These are phyloP conservation scores for Fusarium brachygibbosum DNA, from an alignment of 2,329 filamentous ascomycete species.

Conservation along the genomic window DNA sequence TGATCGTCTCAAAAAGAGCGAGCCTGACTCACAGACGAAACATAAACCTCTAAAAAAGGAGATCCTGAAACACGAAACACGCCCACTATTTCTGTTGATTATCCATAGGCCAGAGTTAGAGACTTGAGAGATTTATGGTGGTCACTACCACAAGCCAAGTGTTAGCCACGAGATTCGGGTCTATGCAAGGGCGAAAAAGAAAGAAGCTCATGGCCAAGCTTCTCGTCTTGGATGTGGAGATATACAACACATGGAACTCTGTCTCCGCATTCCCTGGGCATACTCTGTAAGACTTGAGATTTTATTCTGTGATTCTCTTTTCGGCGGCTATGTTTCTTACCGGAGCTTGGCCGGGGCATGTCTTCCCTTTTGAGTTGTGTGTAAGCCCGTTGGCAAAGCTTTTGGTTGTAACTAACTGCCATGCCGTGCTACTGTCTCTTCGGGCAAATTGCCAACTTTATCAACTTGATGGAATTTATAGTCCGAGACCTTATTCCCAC, in stretches of 20 bases:
- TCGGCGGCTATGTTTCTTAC: constrained; percentile 8
- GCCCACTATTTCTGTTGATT: constrained; percentile 13
- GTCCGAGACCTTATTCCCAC: background rate
- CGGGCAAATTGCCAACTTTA: background rate
- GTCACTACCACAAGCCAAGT: constrained; percentile 10
- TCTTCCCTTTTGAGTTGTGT: constrained; percentile 11
- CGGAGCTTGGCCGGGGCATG: background rate
- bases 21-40: constrained; percentile 25
- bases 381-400: constrained; percentile 23
- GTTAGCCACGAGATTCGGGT: background rate
- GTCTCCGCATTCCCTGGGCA: constrained; percentile 2
- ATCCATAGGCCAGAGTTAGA: constrained; percentile 14
- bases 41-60: constrained; percentile 14
- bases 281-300: background rate
- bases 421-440: constrained; percentile 14
- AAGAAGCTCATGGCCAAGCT: constrained; percentile 32
- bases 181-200: constrained; percentile 3
- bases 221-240: constrained; percentile 28
- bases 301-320: constrained; percentile 2
- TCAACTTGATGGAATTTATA: background rate
- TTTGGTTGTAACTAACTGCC: background rate
- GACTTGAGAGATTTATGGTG: constrained; percentile 20
- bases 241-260: constrained; percentile 12
- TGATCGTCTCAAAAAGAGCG: background rate
- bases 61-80: constrained; percentile 43